These are phyloP conservation scores for Suillus brevipes DNA, from an alignment of 768 basidiomycete species.

Conservation along the genomic window DNA sequence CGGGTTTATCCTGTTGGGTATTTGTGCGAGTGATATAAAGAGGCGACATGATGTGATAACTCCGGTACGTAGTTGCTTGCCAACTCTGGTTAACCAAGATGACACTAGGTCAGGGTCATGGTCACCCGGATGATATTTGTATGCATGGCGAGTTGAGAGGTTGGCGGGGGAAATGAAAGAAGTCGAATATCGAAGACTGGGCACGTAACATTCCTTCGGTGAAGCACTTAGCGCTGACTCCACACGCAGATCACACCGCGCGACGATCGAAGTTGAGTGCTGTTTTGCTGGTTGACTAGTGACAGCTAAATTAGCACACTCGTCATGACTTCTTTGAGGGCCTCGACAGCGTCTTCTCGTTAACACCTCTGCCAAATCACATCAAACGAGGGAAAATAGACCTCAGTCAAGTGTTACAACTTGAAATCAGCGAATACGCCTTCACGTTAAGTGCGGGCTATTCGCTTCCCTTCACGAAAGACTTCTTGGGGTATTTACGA, in stretches of 20 bases:
- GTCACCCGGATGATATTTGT: neutral
- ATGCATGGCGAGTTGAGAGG: no score
- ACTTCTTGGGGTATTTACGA: neutral
- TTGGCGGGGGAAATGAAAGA: slow-evolving; percentile 1
- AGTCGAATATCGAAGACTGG: neutral
- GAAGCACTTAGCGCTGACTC: no score
- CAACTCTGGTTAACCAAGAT: neutral
- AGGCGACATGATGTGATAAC: neutral
- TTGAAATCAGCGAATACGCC: neutral
- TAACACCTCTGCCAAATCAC: neutral
- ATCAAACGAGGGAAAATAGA: neutral
- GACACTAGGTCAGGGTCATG: neutral
- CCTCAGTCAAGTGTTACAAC: neutral
- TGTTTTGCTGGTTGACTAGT: neutral
- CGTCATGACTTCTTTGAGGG: neutral
- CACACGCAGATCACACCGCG: neutral
- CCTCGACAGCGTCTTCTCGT: neutral
- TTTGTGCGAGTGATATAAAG: no score
- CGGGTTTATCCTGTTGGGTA: neutral
- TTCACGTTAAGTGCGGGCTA: neutral
- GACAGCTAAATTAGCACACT: no score
- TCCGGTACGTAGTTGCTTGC: neutral
- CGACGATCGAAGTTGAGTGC: no score
- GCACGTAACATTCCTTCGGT: no score
- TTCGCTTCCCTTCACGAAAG: neutral